Conservation (phyloP, 2,329 filamentous ascomycete genomes). For the Venturia aucupariae region DNA sequence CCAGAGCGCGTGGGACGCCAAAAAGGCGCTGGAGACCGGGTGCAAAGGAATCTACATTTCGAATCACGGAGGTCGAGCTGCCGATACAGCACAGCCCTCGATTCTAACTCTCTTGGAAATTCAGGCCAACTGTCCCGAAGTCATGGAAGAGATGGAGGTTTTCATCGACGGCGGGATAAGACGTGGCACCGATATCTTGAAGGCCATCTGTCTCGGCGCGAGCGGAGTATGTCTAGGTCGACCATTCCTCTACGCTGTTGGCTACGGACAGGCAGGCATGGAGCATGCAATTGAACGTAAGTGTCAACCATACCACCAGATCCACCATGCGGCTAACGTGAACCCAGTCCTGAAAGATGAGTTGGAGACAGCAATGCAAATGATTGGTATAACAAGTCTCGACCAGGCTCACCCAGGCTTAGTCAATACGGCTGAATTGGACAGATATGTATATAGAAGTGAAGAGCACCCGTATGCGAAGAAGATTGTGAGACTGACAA, state of each 20-base stretch:
- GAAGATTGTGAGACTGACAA: constrained; percentile 11
- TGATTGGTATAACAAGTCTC: constrained; percentile 15
- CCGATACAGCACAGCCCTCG: constrained; percentile 18
- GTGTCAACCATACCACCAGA: constrained; percentile 15
- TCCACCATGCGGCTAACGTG: neutral
- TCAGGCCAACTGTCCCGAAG: constrained; percentile 27
- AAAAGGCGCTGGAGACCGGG: constrained; percentile 32
- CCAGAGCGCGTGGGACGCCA: constrained; percentile 32
- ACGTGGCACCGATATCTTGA: constrained; percentile 30
- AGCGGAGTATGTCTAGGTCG: constrained; percentile 31
- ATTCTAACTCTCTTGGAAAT: constrained; percentile 31
- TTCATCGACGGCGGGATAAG: constrained; percentile 30
- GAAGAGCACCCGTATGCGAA: constrained; percentile 12
- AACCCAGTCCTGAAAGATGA: constrained; percentile 16
- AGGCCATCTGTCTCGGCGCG: constrained; percentile 31
- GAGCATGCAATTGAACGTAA: constrained; percentile 29
- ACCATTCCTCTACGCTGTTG: constrained; percentile 30
- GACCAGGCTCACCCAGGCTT: constrained; percentile 14
- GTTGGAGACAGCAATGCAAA: constrained; percentile 15
- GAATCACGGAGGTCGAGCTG: constrained; percentile 41
- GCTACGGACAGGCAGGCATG: constrained; percentile 29
- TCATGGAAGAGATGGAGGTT: constrained; percentile 28
- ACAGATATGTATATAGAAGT: constrained; percentile 11
- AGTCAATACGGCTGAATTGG: constrained; percentile 14
- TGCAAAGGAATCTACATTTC: constrained; percentile 39